Conservation (phyloP, 345 rosid species). For the Xanthoceras sorbifolium region DNA sequence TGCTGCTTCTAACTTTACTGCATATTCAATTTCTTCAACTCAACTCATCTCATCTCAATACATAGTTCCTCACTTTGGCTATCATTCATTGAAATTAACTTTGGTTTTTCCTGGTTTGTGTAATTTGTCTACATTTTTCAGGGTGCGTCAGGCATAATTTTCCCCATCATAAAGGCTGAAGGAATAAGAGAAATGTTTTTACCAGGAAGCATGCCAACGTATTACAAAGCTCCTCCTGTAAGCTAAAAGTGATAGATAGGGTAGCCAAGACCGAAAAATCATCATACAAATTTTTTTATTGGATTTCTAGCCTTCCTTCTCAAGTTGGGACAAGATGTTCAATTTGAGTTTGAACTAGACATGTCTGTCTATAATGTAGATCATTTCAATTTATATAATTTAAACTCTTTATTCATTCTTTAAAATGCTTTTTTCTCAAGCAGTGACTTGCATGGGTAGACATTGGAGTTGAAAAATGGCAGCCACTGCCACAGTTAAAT, state of each 20-base stretch:
- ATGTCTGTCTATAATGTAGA: not conserved
- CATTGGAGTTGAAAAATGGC: not conserved
- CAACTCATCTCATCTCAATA: too few species aligned
- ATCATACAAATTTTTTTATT: too few species aligned
- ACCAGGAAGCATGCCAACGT: not conserved
- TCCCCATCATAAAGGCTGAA: slow-evolving; percentile 21
- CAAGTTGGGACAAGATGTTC: not conserved
- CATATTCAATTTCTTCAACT: not conserved
- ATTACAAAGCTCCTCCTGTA: slow-evolving; percentile 7
- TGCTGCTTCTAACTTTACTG: not conserved
- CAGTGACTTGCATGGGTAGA: not conserved
- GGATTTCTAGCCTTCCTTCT: not conserved
- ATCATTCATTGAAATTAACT: too few species aligned
- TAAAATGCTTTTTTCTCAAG: not conserved
- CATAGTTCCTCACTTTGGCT: too few species aligned
- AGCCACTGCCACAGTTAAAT: not conserved
- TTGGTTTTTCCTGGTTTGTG: too few species aligned
- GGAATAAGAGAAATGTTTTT: slow-evolving; percentile 19
- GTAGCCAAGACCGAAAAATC: not conserved
- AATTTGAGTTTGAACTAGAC: not conserved
- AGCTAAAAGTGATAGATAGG: not conserved
- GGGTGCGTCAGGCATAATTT: slow-evolving; percentile 11
- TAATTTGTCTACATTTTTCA: not conserved
- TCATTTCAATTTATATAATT: not conserved
- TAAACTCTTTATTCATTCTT: not conserved